Evolutionary conservation across 352 stramenopile species (phyloP), one percentile per base, ranked within the genome.

Genomic region (Phytophthora podocarpi): DNA sequence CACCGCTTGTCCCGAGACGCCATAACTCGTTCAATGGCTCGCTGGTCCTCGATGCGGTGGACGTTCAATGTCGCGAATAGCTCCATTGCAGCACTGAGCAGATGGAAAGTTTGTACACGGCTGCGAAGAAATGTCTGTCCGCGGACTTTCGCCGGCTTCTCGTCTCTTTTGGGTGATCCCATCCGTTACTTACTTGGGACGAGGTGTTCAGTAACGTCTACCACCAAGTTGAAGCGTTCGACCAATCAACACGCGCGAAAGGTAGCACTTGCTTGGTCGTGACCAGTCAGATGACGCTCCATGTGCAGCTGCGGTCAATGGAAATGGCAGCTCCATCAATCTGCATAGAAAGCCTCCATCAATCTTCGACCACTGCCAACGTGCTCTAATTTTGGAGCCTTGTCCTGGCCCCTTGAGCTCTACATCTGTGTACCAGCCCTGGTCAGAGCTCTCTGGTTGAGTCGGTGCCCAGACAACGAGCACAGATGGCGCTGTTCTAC

Each of bases 401-500:
- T 57, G 35, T 42, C 37, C 20, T 27, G 37, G 16, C 16, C 37
- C 37, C 23, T 45, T 26, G 11, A 32, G 49, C 27, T 28, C 57
- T 66, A 67, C 61, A 67, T 52, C 46, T 41, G 35, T 52, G 23
- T 32, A 20, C 34, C 45, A 35, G 11, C 24, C 16, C n/a, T 43
- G 36, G 31, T 8, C 20, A 41, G 39, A 7, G n/a, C n/a, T n/a
- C n/a, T n/a, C n/a, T n/a, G n/a, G n/a, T n/a, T n/a, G n/a, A n/a
- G n/a, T n/a, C n/a, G n/a, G n/a, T n/a, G n/a, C n/a, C n/a, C n/a
- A n/a, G n/a, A n/a, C n/a, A n/a, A n/a, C n/a, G 21, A 56, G 23
- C 20, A 42, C 45, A 51, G 10, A 85, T 88, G 78, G 78, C 80
- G 60, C 73, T 85, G 47, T 90, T 90, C 56, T 74, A 85, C 20